Base-by-base conservation (phyloP, 208 protist genomes). In the Trypanosoma vivax region DNA sequence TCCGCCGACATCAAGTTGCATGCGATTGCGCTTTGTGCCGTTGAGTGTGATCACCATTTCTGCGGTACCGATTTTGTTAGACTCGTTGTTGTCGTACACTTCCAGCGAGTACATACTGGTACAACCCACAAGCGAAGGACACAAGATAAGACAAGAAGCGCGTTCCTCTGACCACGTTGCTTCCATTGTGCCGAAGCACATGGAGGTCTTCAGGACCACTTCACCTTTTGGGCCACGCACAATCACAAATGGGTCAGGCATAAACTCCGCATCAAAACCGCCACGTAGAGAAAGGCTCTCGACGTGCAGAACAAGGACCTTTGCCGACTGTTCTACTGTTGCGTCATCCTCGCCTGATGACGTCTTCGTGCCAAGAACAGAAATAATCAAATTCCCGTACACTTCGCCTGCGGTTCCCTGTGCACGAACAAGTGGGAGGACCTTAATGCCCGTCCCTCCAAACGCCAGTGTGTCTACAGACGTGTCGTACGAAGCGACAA, bases 401-500 rank as follows among this genome's bases (percentile, higher is more conserved):
- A 77, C 62, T 10, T 85, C 73, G 7, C 55, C 57, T 34, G 14
- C 3, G 13, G 21, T 25, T 37, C 63, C 60, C 31, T 85, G 65
- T 0, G 70, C 55, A 23, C 70, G 65, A 37, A 66, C 27, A 11
- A 94, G 50, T 10, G 79, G 78, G n/a, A 88, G 67, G 2, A 42
- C 28, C 49, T 65, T 74, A 39, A 90, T 56, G 9, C 80, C 83
- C 14, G 79, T 66, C 3, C 87, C 83, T 39, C 71, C 72, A 62
- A 94, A 90, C 13, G 68, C 73, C n/a, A 94, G 63, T 11, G 74
- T 81, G 58, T 94, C 87, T n/a, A 84, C 63, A 2, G 73, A 54
- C 23, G 69, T 65, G 53, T 85, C 73, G 24, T 69, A 73, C 28
- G 72, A 72, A 18, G 71, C 69, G 37, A 94, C 75, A 28, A 87